These are phyloP conservation scores for Trichosporon faecale DNA, from an alignment of 1,284 basidiomycete species.

Conservation along the genomic window DNA sequence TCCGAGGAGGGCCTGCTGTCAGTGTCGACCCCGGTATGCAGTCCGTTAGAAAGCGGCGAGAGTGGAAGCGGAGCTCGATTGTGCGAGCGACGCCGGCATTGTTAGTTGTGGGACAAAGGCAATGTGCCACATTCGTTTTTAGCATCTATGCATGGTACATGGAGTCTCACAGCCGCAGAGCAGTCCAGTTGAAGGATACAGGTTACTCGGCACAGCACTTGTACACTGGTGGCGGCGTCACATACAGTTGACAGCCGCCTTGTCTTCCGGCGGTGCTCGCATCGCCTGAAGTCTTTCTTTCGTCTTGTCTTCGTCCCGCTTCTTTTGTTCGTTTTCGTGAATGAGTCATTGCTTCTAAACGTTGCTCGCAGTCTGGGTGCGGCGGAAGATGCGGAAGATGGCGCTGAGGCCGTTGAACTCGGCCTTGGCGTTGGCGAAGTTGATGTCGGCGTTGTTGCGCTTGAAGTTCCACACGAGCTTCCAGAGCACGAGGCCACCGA, in stretches of 20 bases:
- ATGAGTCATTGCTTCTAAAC: background rate
- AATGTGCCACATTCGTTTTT: background rate
- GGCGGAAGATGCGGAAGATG: conserved; percentile 25
- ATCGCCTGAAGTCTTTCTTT: too few species aligned
- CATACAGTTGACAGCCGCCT: too few species aligned
- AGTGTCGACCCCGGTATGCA: too few species aligned
- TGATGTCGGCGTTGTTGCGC: conserved; percentile 50
- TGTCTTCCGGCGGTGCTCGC: too few species aligned
- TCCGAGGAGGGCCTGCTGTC: too few species aligned
- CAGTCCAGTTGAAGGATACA: conserved; percentile 10
- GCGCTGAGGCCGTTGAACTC: conserved; percentile 25
- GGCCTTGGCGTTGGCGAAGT: conserved; percentile 29
- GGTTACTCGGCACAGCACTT: background rate
- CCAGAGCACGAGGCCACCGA: conserved; percentile 49
- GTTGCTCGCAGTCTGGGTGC: conserved; percentile 14
- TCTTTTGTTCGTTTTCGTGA: background rate
- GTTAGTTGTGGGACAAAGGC: too few species aligned
- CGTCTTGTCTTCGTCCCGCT: background rate
- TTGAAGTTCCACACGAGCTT: conserved; percentile 53
- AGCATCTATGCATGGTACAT: conserved; percentile 8
- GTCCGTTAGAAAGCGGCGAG: background rate
- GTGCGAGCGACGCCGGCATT: too few species aligned
- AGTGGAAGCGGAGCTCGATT: too few species aligned
- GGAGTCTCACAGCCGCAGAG: background rate
- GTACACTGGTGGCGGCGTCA: background rate